These are phyloP conservation scores for Rhizoclosmatium sp. DNA, from an alignment of 192 early-diverging fungal genomes.

Conservation along the genomic window DNA sequence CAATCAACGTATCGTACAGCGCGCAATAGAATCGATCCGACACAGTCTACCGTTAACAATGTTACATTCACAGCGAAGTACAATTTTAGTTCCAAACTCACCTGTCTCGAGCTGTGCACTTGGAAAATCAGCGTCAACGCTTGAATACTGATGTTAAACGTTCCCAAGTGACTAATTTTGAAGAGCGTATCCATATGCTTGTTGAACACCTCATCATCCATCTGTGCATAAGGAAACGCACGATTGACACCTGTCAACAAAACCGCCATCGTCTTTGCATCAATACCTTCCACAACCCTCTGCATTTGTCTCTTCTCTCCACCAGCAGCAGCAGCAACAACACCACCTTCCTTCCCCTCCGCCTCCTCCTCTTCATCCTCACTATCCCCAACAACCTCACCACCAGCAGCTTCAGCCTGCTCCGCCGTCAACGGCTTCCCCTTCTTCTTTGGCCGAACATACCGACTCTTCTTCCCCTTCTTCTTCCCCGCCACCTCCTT, in stretches of 20 bases:
- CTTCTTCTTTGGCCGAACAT: constrained; percentile 26
- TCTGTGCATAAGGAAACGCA: constrained; percentile 87
- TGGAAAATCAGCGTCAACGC: constrained; percentile 90
- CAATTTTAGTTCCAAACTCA: background rate
- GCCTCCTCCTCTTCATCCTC: constrained; percentile 53
- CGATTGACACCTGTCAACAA: constrained; percentile 95
- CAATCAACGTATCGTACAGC: constrained; percentile 87
- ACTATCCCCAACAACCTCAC: constrained; percentile 9
- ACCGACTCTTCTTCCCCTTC: constrained; percentile 18
- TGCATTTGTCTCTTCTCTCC: background rate
- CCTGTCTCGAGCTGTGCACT: constrained; percentile 57
- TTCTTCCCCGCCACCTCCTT: constrained; percentile 13
- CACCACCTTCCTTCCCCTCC: constrained; percentile 54
- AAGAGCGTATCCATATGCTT: constrained; percentile 89
- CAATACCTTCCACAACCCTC: constrained; percentile 62
- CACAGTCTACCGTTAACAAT: constrained; percentile 45
- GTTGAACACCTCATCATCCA: constrained; percentile 81
- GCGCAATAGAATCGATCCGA: constrained; percentile 92
- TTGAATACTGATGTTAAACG: constrained; percentile 94
- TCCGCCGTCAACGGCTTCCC: constrained; percentile 30
- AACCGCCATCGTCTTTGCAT: constrained; percentile 88
- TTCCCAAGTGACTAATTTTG: constrained; percentile 85
- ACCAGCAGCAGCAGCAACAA: constrained; percentile 32
- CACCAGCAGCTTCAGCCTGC: constrained; percentile 17
- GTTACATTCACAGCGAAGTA: constrained; percentile 39